Percentiles rank a stretch among this genome's conserved stretches.
Evolutionary conservation across 2,329 filamentous ascomycete species (phyloP).

Genomic region (Microdochium trichocladiopsis): DNA sequence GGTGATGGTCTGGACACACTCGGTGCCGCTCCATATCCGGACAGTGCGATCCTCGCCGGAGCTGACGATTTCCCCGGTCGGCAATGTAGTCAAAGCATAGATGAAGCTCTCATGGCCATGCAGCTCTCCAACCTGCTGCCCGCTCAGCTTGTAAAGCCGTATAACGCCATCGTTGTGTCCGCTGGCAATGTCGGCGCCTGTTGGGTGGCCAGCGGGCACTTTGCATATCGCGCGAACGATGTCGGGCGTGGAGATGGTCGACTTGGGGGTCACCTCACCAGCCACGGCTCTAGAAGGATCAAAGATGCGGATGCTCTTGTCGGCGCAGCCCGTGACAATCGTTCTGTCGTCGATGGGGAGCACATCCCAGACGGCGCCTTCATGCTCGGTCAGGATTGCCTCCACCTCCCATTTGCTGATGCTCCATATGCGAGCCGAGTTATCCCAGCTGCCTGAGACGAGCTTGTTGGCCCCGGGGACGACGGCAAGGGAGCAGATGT

Average conservation of each 20-base stretch:
- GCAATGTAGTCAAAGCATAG: conserved; percentile 72
- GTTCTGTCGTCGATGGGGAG: conserved; percentile 73
- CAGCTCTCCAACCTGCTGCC: conserved; percentile 68
- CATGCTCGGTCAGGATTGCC: conserved; percentile 66
- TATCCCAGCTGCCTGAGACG: conserved; percentile 92
- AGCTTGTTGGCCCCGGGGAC: conserved; percentile 65
- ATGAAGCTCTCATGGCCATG: conserved; percentile 92
- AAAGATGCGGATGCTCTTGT: conserved; percentile 83
- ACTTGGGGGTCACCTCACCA: conserved; percentile 42
- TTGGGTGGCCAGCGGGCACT: conserved; percentile 67
- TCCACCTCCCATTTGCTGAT: conserved; percentile 80
- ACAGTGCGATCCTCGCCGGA: conserved; percentile 92
- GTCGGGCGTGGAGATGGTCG: conserved; percentile 61
- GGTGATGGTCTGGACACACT: conserved; percentile 92
- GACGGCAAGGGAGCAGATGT: conserved; percentile 82
- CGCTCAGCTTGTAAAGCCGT: conserved; percentile 77
- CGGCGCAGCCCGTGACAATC: conserved; percentile 86
- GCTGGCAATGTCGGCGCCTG: conserved; percentile 86
- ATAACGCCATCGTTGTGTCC: conserved; percentile 90
- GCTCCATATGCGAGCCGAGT: conserved; percentile 78
- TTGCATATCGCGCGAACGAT: conserved; percentile 84
- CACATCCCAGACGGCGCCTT: conserved; percentile 80
- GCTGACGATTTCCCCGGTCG: conserved; percentile 83
- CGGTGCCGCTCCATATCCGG: conserved; percentile 73
- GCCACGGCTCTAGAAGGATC: conserved; percentile 56